A percentile compares a stretch with the other conserved stretches of the same genome.
Conservation (phyloP, 345 rosid species). For the Psidium friedrichsthalianum region DNA sequence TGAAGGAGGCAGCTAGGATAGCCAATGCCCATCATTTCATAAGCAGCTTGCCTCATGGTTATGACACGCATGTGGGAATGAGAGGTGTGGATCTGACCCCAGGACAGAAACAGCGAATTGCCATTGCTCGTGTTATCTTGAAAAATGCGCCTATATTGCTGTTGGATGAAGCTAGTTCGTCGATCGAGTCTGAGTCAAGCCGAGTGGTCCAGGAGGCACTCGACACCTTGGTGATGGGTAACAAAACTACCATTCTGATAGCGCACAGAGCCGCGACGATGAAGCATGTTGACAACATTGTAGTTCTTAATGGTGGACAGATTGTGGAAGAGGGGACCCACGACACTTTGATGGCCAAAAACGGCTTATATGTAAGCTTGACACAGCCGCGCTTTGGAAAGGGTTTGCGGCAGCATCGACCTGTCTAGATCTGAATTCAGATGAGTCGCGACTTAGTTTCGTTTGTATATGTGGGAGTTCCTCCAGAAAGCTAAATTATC, state of each 20-base stretch:
- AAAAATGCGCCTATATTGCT: constrained; percentile 93
- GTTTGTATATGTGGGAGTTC: background rate
- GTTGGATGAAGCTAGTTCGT: constrained; percentile 95
- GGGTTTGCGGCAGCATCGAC: constrained; percentile 86
- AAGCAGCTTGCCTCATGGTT: constrained; percentile 95
- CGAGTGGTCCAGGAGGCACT: constrained; percentile 96
- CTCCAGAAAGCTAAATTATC: background rate
- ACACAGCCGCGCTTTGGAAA: constrained; percentile 96
- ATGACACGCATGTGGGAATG: constrained; percentile 97
- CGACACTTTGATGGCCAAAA: constrained; percentile 67
- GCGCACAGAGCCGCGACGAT: constrained; percentile 94
- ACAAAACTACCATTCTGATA: constrained; percentile 90
- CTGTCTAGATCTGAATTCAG: constrained; percentile 25
- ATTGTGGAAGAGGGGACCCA: constrained; percentile 95
- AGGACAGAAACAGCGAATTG: constrained; percentile 96
- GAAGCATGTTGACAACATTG: constrained; percentile 95
- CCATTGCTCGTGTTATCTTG: constrained; percentile 86
- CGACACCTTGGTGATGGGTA: constrained; percentile 89
- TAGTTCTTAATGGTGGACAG: constrained; percentile 93
- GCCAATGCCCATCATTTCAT: constrained; percentile 99
- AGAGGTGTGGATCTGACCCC: constrained; percentile 98
- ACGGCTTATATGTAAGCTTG: constrained; percentile 81
- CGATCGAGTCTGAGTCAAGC: constrained; percentile 94
- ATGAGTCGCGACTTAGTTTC: background rate
- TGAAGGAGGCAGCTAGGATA: constrained; percentile 98